phyloP scores from a whole-genome alignment of 352 stramenopile species.

The Thalassiosira hispida region DNA sequence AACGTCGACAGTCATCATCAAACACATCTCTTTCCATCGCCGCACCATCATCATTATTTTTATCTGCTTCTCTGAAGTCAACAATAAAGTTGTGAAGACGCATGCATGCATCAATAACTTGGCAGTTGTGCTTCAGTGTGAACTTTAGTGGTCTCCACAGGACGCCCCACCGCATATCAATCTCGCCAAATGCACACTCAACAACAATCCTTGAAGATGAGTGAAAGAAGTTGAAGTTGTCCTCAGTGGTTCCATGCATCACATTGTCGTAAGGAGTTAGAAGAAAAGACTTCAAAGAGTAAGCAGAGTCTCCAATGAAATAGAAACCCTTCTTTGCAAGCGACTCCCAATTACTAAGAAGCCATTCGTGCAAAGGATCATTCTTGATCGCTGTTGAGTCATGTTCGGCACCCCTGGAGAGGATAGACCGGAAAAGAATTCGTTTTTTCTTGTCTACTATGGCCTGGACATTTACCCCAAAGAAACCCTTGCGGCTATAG shows the following conservation, averaged over 20 bases:
- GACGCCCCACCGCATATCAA: conserved; percentile 42
- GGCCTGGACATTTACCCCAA: conserved; percentile 25
- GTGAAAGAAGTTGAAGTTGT: conserved; percentile 50
- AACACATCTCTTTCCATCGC: conserved; percentile 7
- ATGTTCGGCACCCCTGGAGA: conserved; percentile 27
- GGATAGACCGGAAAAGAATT: conserved; percentile 34
- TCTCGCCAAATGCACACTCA: conserved; percentile 47
- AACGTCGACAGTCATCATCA: conserved; percentile 24
- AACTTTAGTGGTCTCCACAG: conserved; percentile 25
- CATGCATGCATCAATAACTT: conserved; percentile 44
- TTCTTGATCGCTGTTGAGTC: conserved; percentile 55
- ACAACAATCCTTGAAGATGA: conserved; percentile 27
- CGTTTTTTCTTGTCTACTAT: conserved; percentile 37
- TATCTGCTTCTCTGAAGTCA: conserved; percentile 11
- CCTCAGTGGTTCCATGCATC: conserved; percentile 29
- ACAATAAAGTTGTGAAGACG: conserved; percentile 48
- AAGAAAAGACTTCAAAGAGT: conserved; percentile 35
- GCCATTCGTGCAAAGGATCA: conserved; percentile 16
- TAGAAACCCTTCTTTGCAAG: conserved; percentile 21
- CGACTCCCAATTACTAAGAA: conserved; percentile 18
- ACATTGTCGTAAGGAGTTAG: conserved; percentile 44
- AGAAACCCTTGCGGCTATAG: conserved; percentile 45
- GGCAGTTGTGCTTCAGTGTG: conserved; percentile 18
- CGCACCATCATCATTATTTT: neutral
- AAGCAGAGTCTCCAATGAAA: conserved; percentile 47